Evolutionary conservation across 805 yeast genomes (phyloP).

Genomic region (Zygoascus ofunaensis): DNA sequence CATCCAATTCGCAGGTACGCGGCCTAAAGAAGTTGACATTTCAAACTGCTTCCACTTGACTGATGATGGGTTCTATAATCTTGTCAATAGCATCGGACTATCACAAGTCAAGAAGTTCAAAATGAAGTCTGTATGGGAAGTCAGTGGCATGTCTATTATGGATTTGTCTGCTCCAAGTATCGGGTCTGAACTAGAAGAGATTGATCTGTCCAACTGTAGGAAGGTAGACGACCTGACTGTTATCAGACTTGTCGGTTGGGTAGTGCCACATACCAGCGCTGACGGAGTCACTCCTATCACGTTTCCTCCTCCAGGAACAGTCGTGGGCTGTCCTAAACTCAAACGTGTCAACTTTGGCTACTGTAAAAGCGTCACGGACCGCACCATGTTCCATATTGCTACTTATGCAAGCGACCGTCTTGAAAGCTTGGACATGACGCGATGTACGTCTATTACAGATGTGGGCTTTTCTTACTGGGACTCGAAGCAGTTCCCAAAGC

Average conservation of each 20-base stretch:
- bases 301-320: constrained; percentile 6
- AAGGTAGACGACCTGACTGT: constrained; percentile 65
- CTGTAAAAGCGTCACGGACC: constrained; percentile 67
- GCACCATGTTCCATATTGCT: constrained; percentile 54
- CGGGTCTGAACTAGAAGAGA: constrained; percentile 47
- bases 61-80: constrained; percentile 62
- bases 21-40: constrained; percentile 52
- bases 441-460: constrained; percentile 75
- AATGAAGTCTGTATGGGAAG: constrained; percentile 69
- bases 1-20: constrained; percentile 60
- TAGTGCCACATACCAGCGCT: constrained; percentile 2
- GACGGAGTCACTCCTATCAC: constrained; percentile 1
- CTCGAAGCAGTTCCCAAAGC: constrained; percentile 42
- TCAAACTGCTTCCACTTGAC: constrained; percentile 72
- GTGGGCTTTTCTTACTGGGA: constrained; percentile 63
- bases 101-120: constrained; percentile 47
- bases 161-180: constrained; percentile 59
- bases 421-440: constrained; percentile 50
- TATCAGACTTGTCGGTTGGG: constrained; percentile 57
- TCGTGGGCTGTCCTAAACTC: constrained; percentile 52
- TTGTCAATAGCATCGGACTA: constrained; percentile 64
- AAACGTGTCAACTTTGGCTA: constrained; percentile 52
- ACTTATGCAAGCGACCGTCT: constrained; percentile 47
- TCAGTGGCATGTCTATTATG: constrained; percentile 75
- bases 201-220: constrained; percentile 65